Evolutionary conservation across 129 eudicot species (phyloP), one percentile per base, ranked within the genome.

Genomic region (carrot (Daucus carota)): DNA sequence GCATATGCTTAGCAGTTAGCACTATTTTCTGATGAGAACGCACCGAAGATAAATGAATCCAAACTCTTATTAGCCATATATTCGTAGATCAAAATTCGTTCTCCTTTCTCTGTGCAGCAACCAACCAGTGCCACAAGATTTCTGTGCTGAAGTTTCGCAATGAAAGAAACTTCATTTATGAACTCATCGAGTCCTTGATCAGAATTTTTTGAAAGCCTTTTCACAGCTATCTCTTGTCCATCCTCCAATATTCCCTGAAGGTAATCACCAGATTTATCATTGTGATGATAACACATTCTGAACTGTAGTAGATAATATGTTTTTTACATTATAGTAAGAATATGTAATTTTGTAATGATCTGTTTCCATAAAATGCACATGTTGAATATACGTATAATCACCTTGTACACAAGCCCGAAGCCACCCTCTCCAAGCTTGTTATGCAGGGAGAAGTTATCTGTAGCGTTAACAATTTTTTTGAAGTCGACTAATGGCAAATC

Each of bases 361-460:
- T 36, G 40, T 36, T 36, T 36, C 2, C 40, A 5, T 36, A 36
- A 36, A 36, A n/a, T n/a, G n/a, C 5, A 5, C 40, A 36, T 36
- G 40, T 36, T 36, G 40, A 36, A 36, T 36, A 36, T 36, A 36
- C 2, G 40, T 36, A 36, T 8, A 33, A 17, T 68, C 29, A 68
- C 73, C 73, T 36, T 68, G 73, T 68, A 68, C 13, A 68, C 73
- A 20, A 46, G 44, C 36, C 73, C 73, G 36, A 68, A 68, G 15
- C 73, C 73, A 13, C 73, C 73, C 44, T 36, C 16, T 17, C 73
- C 73, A 68, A 68, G 73, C 45, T 33, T 68, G 20, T 68, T 68
- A 22, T 36, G 20, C 16, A 34, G 17, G 8, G 46, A 68, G 28
- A 68, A 68, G 73, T 68, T 68, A 9, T 68, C 1, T 17, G 73